A percentile compares a stretch with the other conserved stretches of the same genome.
These are phyloP conservation scores for Sugiyamaella grinbergsii DNA, from an alignment of 1,139 yeast species.

Conservation along the genomic window DNA sequence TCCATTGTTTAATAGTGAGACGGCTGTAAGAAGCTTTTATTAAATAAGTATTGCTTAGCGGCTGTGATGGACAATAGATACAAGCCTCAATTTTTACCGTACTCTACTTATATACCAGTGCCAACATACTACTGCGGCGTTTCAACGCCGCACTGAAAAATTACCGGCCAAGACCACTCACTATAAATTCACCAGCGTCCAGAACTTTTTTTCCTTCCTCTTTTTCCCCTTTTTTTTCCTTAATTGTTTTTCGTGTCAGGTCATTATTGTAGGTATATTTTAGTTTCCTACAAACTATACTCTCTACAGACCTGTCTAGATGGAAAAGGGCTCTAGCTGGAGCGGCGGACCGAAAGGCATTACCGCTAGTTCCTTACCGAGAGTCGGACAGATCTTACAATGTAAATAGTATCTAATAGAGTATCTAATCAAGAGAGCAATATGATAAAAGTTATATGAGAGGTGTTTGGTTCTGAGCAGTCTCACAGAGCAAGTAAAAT, in stretches of 20 bases:
- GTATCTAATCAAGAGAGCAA: neutral
- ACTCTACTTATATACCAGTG: too few species aligned
- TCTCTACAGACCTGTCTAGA: constrained; percentile 38
- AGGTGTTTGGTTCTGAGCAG: too few species aligned
- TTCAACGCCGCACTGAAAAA: constrained; percentile 3
- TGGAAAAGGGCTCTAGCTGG: constrained; percentile 40
- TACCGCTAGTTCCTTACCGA: constrained; percentile 42
- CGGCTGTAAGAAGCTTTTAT: too few species aligned
- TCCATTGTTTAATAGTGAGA: too few species aligned
- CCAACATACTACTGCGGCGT: too few species aligned
- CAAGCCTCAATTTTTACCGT: too few species aligned
- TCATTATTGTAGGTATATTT: constrained; percentile 37
- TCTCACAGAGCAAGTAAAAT: too few species aligned
- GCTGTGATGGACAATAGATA: too few species aligned
- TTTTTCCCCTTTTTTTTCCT: constrained; percentile 4
- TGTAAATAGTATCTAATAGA: neutral
- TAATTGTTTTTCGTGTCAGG: constrained; percentile 34
- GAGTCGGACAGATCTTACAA: constrained; percentile 33
- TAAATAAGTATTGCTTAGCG: too few species aligned
- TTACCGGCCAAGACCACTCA: too few species aligned
- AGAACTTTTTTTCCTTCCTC: constrained; percentile 23
- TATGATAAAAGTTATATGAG: too few species aligned
- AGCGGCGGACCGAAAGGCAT: constrained; percentile 35
- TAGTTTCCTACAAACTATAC: constrained; percentile 22
- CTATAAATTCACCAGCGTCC: constrained; percentile 19